Evolutionary conservation across 345 rosid genomes (phyloP).

Genomic region (Acer negundo): DNA sequence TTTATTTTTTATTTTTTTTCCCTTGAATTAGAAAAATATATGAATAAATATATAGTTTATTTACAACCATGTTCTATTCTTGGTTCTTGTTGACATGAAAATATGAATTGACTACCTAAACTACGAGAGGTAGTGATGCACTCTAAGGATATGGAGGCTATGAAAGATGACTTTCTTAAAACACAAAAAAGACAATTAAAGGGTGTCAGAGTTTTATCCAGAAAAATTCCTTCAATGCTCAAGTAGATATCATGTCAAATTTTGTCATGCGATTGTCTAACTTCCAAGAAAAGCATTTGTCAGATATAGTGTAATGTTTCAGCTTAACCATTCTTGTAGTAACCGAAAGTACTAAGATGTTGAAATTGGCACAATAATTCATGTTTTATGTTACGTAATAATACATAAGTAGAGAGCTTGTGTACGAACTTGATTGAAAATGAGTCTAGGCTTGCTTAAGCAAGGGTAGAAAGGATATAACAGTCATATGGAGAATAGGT

Average conservation of each 20-base stretch:
- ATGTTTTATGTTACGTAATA: not conserved
- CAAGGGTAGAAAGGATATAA: not conserved
- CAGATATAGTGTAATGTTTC: not conserved
- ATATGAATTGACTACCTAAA: not conserved
- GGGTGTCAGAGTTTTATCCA: no score
- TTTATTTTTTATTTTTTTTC: slow-evolving; percentile 2
- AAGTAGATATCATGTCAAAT: not conserved
- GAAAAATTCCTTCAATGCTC: no score
- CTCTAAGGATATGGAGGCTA: not conserved
- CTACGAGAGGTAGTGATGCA: not conserved
- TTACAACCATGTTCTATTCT: not conserved
- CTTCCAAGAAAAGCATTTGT: not conserved
- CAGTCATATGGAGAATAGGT: not conserved
- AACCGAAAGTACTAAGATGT: not conserved
- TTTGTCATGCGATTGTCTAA: not conserved
- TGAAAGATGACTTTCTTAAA: not conserved
- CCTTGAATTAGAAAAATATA: not conserved
- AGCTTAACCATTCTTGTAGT: not conserved
- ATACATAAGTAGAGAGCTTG: not conserved
- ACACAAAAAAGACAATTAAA: not conserved
- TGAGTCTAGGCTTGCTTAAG: not conserved
- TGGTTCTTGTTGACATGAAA: not conserved
- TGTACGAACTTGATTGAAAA: not conserved
- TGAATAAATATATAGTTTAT: not conserved
- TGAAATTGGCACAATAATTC: not conserved